Base-by-base conservation (phyloP, 2,329 filamentous ascomycete genomes). In the Geosmithia putterillii region DNA sequence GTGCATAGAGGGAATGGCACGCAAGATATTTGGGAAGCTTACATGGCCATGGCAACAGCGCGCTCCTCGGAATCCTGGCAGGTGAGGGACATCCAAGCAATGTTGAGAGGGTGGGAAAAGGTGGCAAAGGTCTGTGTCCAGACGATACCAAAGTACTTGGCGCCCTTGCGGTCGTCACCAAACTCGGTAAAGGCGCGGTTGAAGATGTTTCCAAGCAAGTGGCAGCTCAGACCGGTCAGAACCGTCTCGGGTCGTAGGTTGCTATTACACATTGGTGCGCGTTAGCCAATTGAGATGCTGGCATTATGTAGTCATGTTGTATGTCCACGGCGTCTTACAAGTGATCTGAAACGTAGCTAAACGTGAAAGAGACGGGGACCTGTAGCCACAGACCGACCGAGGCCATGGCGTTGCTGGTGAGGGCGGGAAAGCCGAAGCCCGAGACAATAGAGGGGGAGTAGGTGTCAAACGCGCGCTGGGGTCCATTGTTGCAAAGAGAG, bases 31-130 rank as follows among this genome's bases (percentile, higher is more conserved):
- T n/a, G n/a, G n/a, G 12, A 5, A 15, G 51, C 59, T 60, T 55
- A 73, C 68, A 72, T 63, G 7, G 74, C 73, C 75, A 79, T 79
- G 10, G 74, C 71, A 1, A 79, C 61, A 1, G 74, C 73, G 41
- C 74, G 61, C 49, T 77, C 69, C 47, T 79, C 73, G 0, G 74
- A 75, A 42, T 75, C 72, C 0, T 64, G 62, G 52, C 74, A 75
- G 2, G 70, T 65, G 1, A 78, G 58, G 0, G 73, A 76, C 53
- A 79, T 63, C 74, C 74, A 79, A 1, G 73, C 69, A 41, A 79
- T 74, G 51, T 79, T 79, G 19, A 79, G 62, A 0, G 71, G 71
- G 44, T 75, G 71, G 2, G 69, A 67, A 45, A 74, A 73, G 4
- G 69, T 73, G 18, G 69, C 70, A 45, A 75, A 74, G 0, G 61